phyloP scores from a whole-genome alignment of 2,329 filamentous ascomycete genomes.

The Leptographium radiaticola region DNA sequence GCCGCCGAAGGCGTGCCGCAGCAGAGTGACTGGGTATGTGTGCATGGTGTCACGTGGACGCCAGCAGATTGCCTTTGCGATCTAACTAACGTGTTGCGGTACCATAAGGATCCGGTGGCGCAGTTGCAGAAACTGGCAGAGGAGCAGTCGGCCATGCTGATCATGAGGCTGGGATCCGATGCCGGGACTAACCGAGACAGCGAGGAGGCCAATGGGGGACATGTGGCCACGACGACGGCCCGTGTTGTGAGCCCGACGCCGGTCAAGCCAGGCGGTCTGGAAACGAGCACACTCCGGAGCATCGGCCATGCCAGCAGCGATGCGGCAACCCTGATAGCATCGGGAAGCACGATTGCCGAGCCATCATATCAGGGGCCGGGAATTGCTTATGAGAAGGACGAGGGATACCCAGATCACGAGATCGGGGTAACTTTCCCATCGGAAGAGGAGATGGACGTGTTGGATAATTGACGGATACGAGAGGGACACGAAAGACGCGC shows the following conservation, averaged over 20 bases:
- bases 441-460: conserved; percentile 27
- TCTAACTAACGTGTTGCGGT: conserved; percentile 37
- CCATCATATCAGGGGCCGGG: conserved; percentile 39
- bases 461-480: conserved; percentile 10
- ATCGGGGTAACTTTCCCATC: conserved; percentile 24
- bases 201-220: conserved; percentile 26
- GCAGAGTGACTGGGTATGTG: conserved; percentile 92
- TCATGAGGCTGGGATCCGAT: conserved; percentile 33
- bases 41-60: conserved; percentile 36
- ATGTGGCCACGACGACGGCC: conserved; percentile 24
- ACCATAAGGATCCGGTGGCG: conserved; percentile 52
- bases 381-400: conserved; percentile 37
- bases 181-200: conserved; percentile 8
- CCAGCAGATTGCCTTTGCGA: conserved; percentile 41
- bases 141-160: conserved; percentile 50
- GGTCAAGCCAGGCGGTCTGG: conserved; percentile 16
- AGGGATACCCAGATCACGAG: conserved; percentile 22
- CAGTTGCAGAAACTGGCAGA: conserved; percentile 58
- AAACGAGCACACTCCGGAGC: conserved; percentile 15
- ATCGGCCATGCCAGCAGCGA: conserved; percentile 9
- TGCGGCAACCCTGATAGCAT: neutral
- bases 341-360: conserved; percentile 19
- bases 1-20: conserved; percentile 70
- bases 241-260: conserved; percentile 24
- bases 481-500: neutral